phyloP scores from a whole-genome alignment of 2,329 filamentous ascomycete species.

The Diplodia intermedia region DNA sequence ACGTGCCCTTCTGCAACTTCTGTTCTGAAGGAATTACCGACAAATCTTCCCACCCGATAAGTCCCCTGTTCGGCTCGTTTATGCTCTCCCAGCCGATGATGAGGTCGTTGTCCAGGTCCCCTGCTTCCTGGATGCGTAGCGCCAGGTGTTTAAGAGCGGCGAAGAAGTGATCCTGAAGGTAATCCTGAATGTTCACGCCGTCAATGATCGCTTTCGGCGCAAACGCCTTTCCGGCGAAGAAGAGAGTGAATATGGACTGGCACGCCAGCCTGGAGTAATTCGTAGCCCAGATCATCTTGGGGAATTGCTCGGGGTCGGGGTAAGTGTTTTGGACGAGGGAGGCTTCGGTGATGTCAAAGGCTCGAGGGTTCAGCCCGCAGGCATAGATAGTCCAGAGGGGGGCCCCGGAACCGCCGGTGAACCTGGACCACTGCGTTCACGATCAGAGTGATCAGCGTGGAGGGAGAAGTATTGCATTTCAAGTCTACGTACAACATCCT shows the following conservation, averaged over 20 bases:
- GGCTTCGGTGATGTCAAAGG: conserved; percentile 85
- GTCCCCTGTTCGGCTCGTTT: conserved; percentile 91
- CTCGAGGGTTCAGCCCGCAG: conserved; percentile 84
- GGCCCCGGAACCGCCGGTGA: conserved; percentile 91
- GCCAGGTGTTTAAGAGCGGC: conserved; percentile 81
- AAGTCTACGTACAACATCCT: conserved; percentile 78
- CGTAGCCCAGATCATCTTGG: conserved; percentile 99
- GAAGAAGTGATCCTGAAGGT: conserved; percentile 85
- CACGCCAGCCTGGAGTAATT: conserved; percentile 90
- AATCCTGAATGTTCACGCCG: conserved; percentile 95
- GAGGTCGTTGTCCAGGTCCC: conserved; percentile 83
- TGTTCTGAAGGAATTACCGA: conserved; percentile 84
- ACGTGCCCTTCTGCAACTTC: conserved; percentile 89
- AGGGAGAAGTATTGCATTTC: conserved; percentile 2
- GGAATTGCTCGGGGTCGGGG: conserved; percentile 81
- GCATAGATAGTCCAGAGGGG: conserved; percentile 98
- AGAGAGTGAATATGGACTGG: conserved; percentile 91
- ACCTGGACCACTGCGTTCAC: conserved; percentile 78
- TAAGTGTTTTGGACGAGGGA: conserved; percentile 96
- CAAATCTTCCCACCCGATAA: conserved; percentile 84
- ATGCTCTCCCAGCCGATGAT: conserved; percentile 96
- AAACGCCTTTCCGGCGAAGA: conserved; percentile 89
- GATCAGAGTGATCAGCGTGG: conserved; percentile 36
- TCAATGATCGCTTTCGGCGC: conserved; percentile 96
- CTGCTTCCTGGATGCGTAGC: conserved; percentile 83